Evolutionary conservation across 768 basidiomycete genomes (phyloP), one percentile per base, ranked within the genome.

Genomic region (Leccinum boreale): DNA sequence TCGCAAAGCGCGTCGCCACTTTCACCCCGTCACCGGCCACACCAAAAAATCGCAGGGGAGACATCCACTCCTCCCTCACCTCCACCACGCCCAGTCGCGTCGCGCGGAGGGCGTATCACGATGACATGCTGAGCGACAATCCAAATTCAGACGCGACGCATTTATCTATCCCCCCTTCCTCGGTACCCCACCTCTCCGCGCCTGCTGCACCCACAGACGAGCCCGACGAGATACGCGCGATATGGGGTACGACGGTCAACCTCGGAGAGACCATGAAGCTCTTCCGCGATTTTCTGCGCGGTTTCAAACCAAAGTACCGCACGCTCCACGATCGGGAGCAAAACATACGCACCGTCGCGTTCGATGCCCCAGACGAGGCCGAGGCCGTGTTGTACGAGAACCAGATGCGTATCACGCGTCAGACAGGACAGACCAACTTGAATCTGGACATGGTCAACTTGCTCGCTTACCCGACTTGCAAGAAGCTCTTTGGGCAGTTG

Each of bases 201-300:
- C 85, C 81, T 15, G 81, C 77, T 28, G 79, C 71, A 1, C 84
- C 82, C 14, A 84, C 82, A 12, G 90, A 88, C 59, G 87, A 88
- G 55, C 88, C 87, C 0, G 90, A 91, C 56, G 91, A 91, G 63
- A 89, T 93, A 52, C 82, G 91, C 55, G 94, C 93, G 23, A 92
- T 99, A 59, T 99, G 97, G 96, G 97, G 97, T 29, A 99, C 97
- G 0, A 95, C 92, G 2, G 94, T 99, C 65, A 90, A 92, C 62
- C 80, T 99, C 26, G 81, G 85, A 3, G 90, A 96, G 70, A 89
- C 91, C 12, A 97, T 98, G 91, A 88, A 86, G 65, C 74, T 88
- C 19, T 98, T 98, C 77, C 83, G 86, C 52, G 86, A 90, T 36
- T 98, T 98, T 72, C 75, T 99, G 56, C 85, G 83, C 50, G 90